Percentiles rank a stretch among this genome's conserved stretches.
Conservation (phyloP, 1,284 basidiomycete species). For the Xerocomus minutiporus region DNA sequence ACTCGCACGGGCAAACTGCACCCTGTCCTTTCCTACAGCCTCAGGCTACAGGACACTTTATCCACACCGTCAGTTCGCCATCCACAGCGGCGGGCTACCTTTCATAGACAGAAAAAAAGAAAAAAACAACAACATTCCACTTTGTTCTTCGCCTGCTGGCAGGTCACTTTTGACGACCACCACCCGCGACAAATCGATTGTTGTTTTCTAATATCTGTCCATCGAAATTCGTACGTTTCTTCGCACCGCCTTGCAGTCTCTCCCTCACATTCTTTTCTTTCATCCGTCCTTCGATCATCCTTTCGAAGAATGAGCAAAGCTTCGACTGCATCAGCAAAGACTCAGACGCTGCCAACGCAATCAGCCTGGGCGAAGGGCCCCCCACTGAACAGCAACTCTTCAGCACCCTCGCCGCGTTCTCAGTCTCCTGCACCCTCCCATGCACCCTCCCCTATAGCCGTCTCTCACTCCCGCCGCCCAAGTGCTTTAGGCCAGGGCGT, state of each 20-base stretch:
- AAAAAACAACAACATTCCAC: constrained; percentile 23
- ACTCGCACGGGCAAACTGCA: constrained; percentile 33
- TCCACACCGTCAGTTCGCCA: constrained; percentile 23
- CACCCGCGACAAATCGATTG: constrained; percentile 51
- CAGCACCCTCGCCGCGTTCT: constrained; percentile 61
- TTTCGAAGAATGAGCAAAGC: constrained; percentile 80
- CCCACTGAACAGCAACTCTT: constrained; percentile 48
- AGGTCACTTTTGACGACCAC: constrained; percentile 82
- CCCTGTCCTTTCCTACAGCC: constrained; percentile 37
- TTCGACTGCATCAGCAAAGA: constrained; percentile 68
- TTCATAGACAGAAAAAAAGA: constrained; percentile 35
- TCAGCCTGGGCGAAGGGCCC: constrained; percentile 84
- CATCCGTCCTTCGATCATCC: constrained; percentile 13
- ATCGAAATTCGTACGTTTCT: constrained; percentile 39
- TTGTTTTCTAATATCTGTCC: constrained; percentile 38
- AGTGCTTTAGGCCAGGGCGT: constrained; percentile 66
- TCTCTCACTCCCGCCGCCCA: constrained; percentile 65
- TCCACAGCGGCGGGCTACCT: constrained; percentile 28
- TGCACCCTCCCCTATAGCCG: constrained; percentile 43
- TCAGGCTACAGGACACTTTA: constrained; percentile 34
- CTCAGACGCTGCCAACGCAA: constrained; percentile 62
- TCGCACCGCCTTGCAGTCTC: constrained; percentile 22
- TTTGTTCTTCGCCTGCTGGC: constrained; percentile 73
- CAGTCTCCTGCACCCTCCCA: constrained; percentile 65
- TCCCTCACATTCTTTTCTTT: constrained; percentile 4